Conservation (phyloP, 1,284 basidiomycete species). For the Heterobasidion parviporum region DNA sequence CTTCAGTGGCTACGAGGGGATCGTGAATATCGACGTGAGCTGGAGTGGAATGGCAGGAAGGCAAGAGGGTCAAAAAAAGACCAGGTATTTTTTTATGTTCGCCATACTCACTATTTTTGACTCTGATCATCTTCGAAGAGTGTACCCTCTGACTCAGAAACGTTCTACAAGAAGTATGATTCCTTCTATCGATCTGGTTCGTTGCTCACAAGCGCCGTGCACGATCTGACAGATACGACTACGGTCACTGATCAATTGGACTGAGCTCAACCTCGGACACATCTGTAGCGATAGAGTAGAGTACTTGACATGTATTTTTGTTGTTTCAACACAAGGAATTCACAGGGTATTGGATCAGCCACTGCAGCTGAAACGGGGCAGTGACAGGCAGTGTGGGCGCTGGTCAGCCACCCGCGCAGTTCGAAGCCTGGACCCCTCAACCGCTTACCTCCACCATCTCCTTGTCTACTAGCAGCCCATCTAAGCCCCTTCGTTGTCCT, state of each 20-base stretch:
- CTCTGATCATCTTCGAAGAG: slow-evolving; percentile 20
- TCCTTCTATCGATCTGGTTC: not conserved
- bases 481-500: slow-evolving; percentile 8
- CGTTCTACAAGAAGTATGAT: slow-evolving; percentile 81
- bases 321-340: slow-evolving; percentile 7
- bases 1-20: slow-evolving; percentile 84
- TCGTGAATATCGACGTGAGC: slow-evolving; percentile 49
- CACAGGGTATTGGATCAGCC: not conserved
- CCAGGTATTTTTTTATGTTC: slow-evolving; percentile 33
- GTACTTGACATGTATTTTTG: slow-evolving; percentile 1
- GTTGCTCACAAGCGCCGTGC: slow-evolving; percentile 3
- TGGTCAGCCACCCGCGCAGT: no score
- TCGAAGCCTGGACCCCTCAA: not conserved
- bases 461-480: not conserved
- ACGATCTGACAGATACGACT: slow-evolving; percentile 52
- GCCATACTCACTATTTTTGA: not conserved
- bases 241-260: slow-evolving; percentile 33
- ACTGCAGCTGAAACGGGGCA: not conserved
- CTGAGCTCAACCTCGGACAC: slow-evolving; percentile 3
- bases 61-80: slow-evolving; percentile 60
- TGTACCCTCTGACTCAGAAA: slow-evolving; percentile 73
- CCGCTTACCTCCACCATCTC: not conserved
- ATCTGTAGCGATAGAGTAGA: not conserved
- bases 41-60: slow-evolving; percentile 56
- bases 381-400: no score